A percentile compares a stretch with the other conserved stretches of the same genome.
Conservation (phyloP, 208 protist species). For the Dictyostelium gargantuum region DNA sequence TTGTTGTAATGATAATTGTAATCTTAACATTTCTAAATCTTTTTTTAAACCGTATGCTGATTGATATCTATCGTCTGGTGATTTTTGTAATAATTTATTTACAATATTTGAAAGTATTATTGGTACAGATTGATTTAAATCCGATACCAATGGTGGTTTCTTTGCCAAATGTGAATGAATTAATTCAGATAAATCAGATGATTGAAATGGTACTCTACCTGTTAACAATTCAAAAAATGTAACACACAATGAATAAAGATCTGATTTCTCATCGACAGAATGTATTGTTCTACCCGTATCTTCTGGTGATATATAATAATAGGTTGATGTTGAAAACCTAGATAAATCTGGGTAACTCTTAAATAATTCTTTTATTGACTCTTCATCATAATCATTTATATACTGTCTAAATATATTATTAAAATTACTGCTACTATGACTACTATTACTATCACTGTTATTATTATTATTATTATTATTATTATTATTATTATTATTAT, state of each 20-base stretch:
- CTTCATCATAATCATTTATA: neutral
- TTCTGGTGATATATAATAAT: slow-evolving; percentile 52
- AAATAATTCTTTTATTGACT: neutral
- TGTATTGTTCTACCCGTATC: slow-evolving; percentile 38
- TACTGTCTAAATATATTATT: neutral
- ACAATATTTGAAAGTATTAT: slow-evolving; percentile 22
- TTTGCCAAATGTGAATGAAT: slow-evolving; percentile 49
- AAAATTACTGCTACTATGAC: neutral
- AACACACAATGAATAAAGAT: slow-evolving; percentile 45
- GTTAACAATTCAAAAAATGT: slow-evolving; percentile 51
- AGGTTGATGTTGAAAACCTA: neutral
- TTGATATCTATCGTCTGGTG: slow-evolving; percentile 50
- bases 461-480: neutral
- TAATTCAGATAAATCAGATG: slow-evolving; percentile 37
- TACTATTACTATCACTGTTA: neutral
- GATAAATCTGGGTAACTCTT: slow-evolving; percentile 36
- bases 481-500: neutral
- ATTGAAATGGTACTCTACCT: slow-evolving; percentile 46
- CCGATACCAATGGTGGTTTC: neutral
- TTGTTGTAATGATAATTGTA: neutral
- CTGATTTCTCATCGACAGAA: neutral
- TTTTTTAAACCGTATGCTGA: slow-evolving; percentile 34
- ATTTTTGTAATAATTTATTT: slow-evolving; percentile 53
- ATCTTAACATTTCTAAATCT: slow-evolving; percentile 55
- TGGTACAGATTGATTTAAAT: slow-evolving; percentile 23